A percentile compares a stretch with the other conserved stretches of the same genome.
Conservation (phyloP, 2,329 filamentous ascomycete genomes). For the Geoglossum cookeanum region DNA sequence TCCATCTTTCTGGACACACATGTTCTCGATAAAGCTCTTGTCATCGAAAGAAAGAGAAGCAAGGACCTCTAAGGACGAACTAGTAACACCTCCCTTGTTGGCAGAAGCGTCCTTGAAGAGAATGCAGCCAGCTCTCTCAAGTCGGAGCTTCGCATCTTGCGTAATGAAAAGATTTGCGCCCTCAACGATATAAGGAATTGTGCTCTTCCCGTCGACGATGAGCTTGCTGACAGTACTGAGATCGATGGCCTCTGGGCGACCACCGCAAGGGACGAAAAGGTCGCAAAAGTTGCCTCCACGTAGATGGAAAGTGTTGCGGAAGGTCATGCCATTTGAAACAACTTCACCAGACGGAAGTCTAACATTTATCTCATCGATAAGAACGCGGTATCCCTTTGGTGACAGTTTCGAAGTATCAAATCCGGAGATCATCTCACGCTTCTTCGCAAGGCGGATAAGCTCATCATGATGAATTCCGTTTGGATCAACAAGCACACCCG, state of each 20-base stretch:
- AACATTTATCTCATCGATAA: constrained; percentile 79
- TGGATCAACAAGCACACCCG: constrained; percentile 84
- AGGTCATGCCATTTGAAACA: constrained; percentile 76
- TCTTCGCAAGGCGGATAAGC: constrained; percentile 65
- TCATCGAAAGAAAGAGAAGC: constrained; percentile 92
- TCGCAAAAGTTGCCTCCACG: constrained; percentile 62
- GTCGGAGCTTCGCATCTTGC: constrained; percentile 85
- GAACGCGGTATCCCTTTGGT: constrained; percentile 68
- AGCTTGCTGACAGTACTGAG: constrained; percentile 70
- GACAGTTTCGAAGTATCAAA: constrained; percentile 79
- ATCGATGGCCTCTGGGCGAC: constrained; percentile 90
- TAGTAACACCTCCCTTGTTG: constrained; percentile 97
- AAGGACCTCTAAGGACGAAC: constrained; percentile 87
- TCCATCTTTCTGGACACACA: constrained; percentile 69
- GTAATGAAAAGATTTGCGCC: constrained; percentile 98
- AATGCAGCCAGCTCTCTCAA: constrained; percentile 88
- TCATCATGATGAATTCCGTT: constrained; percentile 74
- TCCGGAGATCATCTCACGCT: constrained; percentile 72
- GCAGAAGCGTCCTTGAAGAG: constrained; percentile 95
- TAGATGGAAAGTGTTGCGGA: constrained; percentile 95
- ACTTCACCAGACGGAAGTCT: constrained; percentile 75
- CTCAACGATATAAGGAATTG: constrained; percentile 89
- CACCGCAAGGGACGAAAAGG: constrained; percentile 87
- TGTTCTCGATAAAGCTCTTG: constrained; percentile 68
- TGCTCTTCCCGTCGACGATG: constrained; percentile 73